Base-by-base conservation (phyloP, 257 asterid genomes). In the Ligustrum vulgare region DNA sequence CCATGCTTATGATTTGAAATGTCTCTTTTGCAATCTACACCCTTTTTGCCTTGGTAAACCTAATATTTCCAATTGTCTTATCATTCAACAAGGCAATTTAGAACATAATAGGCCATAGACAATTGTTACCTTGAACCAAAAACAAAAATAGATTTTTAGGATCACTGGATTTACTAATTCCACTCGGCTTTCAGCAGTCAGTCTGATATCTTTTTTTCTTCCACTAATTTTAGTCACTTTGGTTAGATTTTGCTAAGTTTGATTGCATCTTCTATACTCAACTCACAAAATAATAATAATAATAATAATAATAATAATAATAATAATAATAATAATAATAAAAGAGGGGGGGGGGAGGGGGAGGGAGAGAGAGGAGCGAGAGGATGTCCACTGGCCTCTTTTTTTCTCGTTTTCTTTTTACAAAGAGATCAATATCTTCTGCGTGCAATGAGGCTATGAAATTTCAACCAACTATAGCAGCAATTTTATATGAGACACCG, bases 171-270 rank as follows among this genome's bases (percentile, higher is more conserved):
- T 13, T 25, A 54, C 62, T 22, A 54, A 70, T 67, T 79, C 64
- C 51, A 72, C 69, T 39, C 43, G 2, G 60, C 58, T 58, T 32
- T 70, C 81, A 69, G 80, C 64, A 51, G 67, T 70, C 74, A 54
- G 69, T 41, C 31, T 69, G 69, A 67, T 56, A 8, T 34, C 23
- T 75, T 56, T 63, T 54, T 72, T 66, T 35, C 28, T 62, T 66
- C 20, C 25, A 20, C 72, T 62, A 51, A 63, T 73, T 74, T 65
- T 20, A 20, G 62, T 62, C 39, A 43, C 67, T 60, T 58, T 67
- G 33, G 23, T 41, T 43, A 39, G 11, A 9, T 39, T 39, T 10
- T 37, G 6, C 6, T 9, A 72, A 67, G 58, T 66, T 33, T 56
- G 23, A 20, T 54, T 20, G 66, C 33, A 37, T 78, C 12, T 56